Base-by-base conservation (phyloP, 257 asterid genomes). In the Knoxia roxburghii region DNA sequence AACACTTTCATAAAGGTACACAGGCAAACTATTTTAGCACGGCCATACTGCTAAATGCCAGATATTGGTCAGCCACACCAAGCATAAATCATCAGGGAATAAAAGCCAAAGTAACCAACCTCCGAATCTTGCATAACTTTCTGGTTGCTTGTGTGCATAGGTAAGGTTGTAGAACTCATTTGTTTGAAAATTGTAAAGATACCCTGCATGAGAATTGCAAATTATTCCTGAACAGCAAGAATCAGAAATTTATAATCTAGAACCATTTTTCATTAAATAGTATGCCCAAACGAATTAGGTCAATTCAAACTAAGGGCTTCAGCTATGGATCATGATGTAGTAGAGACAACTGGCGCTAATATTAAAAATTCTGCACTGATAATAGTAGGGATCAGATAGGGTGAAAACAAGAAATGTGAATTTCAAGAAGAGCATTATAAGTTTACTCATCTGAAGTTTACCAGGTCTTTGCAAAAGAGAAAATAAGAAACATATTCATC, bases 101-200 rank as follows among this genome's bases (percentile, higher is more conserved):
- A 40, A 67, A 32, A n/a, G 65, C 27, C 39, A 29, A 55, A 69
- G 68, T 18, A 48, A 65, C 72, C 72, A 68, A 94, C 99, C 99
- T 90, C 99, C 97, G 64, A 94, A 84, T 71, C 78, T 87, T 39
- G 95, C 88, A 72, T 96, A 85, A 76, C 82, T 89, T 84, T 86
- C 95, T 32, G 99, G 99, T 79, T 90, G 97, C 83, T 90, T 90
- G 23, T 84, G 99, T 61, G 97, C 97, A 74, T 85, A 86, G 53
- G 99, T 94, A 71, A 94, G 96, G 84, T 94, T 90, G 67, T 88
- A 88, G 81, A 88, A 88, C 85, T 94, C 99, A 79, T 85, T 88
- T 21, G 99, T 94, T 75, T 94, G 99, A 76, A 85, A 91, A 84
- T 90, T 94, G 79, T 81, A 94, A 51, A 94, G 96, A 81, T 94